Evolutionary conservation across 2,329 filamentous ascomycete genomes (phyloP).

Genomic region (Didymosphaeria variabile): DNA sequence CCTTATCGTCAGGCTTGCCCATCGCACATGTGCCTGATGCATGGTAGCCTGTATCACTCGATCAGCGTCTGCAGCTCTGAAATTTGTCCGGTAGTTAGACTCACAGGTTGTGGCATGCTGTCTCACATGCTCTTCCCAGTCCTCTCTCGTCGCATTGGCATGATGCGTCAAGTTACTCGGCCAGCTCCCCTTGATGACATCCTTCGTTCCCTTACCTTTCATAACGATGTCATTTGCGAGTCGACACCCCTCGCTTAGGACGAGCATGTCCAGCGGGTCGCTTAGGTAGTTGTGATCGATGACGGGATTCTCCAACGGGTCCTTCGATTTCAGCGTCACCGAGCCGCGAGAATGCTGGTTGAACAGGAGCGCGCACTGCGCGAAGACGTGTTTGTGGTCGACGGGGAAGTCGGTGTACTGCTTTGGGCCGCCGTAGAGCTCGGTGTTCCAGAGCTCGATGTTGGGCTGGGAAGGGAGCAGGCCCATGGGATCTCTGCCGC

Average conservation of each 20-base stretch:
- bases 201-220: constrained; percentile 65
- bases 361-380: constrained; percentile 56
- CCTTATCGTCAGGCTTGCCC: constrained; percentile 46
- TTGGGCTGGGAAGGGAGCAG: constrained; percentile 66
- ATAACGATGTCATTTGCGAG: constrained; percentile 69
- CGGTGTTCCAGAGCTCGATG: constrained; percentile 69
- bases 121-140: constrained; percentile 67
- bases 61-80: not conserved
- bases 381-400: constrained; percentile 65
- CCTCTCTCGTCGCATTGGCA: constrained; percentile 61
- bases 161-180: constrained; percentile 63
- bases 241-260: constrained; percentile 66
- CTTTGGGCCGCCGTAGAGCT: constrained; percentile 69
- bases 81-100: not conserved
- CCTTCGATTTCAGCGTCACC: constrained; percentile 60
- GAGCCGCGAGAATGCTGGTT: constrained; percentile 65
- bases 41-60: constrained; percentile 51
- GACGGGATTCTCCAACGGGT: constrained; percentile 62
- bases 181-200: constrained; percentile 69
- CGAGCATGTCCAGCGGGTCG: constrained; percentile 66
- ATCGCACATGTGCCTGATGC: constrained; percentile 69
- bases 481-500: constrained; percentile 68
- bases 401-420: constrained; percentile 64
- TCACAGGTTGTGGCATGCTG: constrained; percentile 58
- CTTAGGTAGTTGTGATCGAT: constrained; percentile 68